Conservation (phyloP, 208 protist species). For the Acanthamoeba quina region DNA sequence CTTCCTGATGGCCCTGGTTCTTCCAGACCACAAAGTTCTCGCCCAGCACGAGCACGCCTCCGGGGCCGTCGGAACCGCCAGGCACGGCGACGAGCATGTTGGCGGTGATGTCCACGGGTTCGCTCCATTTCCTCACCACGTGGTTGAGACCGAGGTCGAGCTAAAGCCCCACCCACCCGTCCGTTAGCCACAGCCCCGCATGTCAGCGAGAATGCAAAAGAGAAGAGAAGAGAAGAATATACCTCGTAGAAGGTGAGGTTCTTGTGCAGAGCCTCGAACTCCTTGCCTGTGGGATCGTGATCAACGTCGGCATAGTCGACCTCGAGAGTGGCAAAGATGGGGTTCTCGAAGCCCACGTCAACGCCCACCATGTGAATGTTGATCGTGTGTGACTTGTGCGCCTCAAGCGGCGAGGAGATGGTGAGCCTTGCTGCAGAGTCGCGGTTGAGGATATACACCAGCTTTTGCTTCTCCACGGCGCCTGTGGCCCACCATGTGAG, state of each 20-base stretch:
- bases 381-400: constrained; percentile 93
- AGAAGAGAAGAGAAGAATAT: not conserved
- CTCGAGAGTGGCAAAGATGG: constrained; percentile 95
- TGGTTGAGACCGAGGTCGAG: constrained; percentile 98
- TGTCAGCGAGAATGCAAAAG: not conserved
- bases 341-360: constrained; percentile 97
- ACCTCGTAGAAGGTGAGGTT: constrained; percentile 76
- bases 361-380: constrained; percentile 91
- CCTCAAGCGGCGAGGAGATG: constrained; percentile 95
- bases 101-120: constrained; percentile 93
- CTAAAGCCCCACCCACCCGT: constrained; percentile 77
- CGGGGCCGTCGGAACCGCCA: constrained; percentile 93
- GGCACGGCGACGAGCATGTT: constrained; percentile 94
- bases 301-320: constrained; percentile 89
- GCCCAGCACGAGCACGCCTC: constrained; percentile 97
- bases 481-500: not conserved
- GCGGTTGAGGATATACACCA: constrained; percentile 96
- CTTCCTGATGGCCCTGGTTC: constrained; percentile 85
- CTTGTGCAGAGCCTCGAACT: constrained; percentile 54
- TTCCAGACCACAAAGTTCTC: constrained; percentile 96
- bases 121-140: constrained; percentile 97
- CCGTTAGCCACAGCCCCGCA: not conserved
- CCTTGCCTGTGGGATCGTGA: constrained; percentile 83
- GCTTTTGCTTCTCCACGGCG: constrained; percentile 96
- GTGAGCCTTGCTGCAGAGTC: constrained; percentile 91